Base-by-base conservation (phyloP, 2,329 filamentous ascomycete species). In the Colletotrichum falcatum region DNA sequence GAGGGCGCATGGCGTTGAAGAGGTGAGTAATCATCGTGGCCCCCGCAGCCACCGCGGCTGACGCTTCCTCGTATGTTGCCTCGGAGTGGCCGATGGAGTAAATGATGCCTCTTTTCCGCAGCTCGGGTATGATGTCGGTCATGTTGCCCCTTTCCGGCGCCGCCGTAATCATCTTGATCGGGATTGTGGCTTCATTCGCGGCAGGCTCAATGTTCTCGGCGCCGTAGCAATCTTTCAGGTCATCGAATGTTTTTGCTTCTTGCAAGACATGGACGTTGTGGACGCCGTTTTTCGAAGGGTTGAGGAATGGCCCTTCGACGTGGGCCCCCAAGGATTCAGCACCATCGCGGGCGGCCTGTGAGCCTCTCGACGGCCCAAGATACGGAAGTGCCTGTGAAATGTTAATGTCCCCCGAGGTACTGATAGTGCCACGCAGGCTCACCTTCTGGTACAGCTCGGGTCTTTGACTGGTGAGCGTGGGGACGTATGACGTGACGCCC, bases 1-100 rank as follows among this genome's bases (percentile, higher is more conserved):
- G 89, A 18, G 94, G 94, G 0, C 91, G 88, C 94, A 97, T 97
- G 33, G 94, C 94, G 79, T 97, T 97, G 88, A 97, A 97, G 1
- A 97, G 86, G 77, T 97, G 94, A 0, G 94, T 97, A 74, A 97
- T 92, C 93, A 97, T 97, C 59, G 88, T 92, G 2, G 93, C 93
- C 61, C 94, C 94, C 8, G 90, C 86, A n/a, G 83, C 84, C 4
- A 96, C 88, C 26, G 93, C 92, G 5, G 84, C 82, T 5, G 91
- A 89, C 1, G 93, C 94, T 78, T 95, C 87, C 80, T 97, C 93
- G 78, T 95, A 97, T 0, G 92, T 94, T 18, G 94, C 92, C 79
- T 97, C 93, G 0, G 94, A 94, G 81, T 97, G 94, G 9, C 94
- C 94, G 73, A 97, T 92, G 2, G 93, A 92, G 80, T 90, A 94